Percentiles rank a stretch among this genome's conserved stretches.
These are phyloP conservation scores for Schizothecium vesticola DNA, from an alignment of 495 filamentous ascomycete species.

Conservation along the genomic window DNA sequence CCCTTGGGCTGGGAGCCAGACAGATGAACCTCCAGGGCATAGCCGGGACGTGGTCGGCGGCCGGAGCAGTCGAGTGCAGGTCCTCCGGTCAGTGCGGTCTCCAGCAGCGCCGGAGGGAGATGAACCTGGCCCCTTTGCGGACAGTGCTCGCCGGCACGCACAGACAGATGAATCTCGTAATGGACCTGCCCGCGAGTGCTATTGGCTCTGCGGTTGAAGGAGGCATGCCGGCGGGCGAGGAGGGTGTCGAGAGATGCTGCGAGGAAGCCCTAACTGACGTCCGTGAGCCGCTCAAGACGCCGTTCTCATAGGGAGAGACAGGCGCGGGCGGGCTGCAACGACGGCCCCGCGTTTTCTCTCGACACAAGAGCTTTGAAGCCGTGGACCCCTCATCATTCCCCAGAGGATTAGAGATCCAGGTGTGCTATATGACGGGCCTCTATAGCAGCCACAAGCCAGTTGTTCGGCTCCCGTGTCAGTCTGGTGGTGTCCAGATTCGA, in stretches of 20 bases:
- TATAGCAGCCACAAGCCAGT: neutral
- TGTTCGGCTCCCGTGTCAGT: neutral
- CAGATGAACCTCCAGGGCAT: neutral
- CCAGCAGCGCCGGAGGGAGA: slow-evolving; percentile 7
- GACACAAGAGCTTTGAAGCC: neutral
- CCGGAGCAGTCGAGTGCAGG: neutral
- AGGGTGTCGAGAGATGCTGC: neutral
- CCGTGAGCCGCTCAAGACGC: slow-evolving; percentile 2
- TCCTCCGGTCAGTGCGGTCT: slow-evolving; percentile 13
- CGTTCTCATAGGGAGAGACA: slow-evolving; percentile 6
- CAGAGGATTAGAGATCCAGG: neutral
- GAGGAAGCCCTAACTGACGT: neutral
- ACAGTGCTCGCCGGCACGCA: slow-evolving; percentile 14
- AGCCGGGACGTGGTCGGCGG: neutral
- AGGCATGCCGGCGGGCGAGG: slow-evolving; percentile 3
- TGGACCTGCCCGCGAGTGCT: neutral
- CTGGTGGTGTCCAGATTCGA: neutral
- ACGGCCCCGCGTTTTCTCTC: slow-evolving; percentile 8
- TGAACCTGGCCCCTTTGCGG: neutral
- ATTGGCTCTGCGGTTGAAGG: slow-evolving; percentile 3
- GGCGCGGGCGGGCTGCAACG: slow-evolving; percentile 5
- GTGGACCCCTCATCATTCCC: slow-evolving; percentile 1
- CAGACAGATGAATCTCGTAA: slow-evolving; percentile 16
- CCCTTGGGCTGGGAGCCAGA: neutral
- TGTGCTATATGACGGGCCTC: neutral